Evolutionary conservation across 2,329 filamentous ascomycete species (phyloP), one percentile per base, ranked within the genome.

Genomic region (Colletotrichum phormii): DNA sequence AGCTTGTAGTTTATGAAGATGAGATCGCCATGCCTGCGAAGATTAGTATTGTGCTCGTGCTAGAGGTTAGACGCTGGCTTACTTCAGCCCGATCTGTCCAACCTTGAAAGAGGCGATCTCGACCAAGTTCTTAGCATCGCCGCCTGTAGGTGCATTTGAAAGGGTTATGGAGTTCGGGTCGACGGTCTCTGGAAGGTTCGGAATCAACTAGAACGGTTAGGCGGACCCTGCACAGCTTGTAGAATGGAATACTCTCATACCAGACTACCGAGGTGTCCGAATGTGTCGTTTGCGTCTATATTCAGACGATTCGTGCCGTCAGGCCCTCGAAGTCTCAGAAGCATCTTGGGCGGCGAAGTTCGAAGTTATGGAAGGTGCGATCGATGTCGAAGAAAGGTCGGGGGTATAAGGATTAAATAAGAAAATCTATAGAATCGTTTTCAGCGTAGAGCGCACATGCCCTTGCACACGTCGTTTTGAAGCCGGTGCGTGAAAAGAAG

Each of bases 271-370:
- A 92, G 84, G n/a, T 89, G 84, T 54, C 84, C 86, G 81, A 98
- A 98, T 0, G 92, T 91, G 75, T 94, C 91, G 54, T 89, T 88
- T 63, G 92, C 89, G 77, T 95, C 92, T 77, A 97, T 90, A 64
- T 88, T 94, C 78, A 98, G 87, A 77, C 97, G 93, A 83, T 95
- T 92, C 88, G 97, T 97, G 85, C 97, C 97, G 85, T 98, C 95
- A 75, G 94, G 95, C 81, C 95, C 95, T 79, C 95, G 92, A 77
- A 98, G 94, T 82, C 95, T 91, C 69, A 98, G 87, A 79, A 98
- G 88, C 91, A 98, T 98, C 75, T 80, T 84, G 80, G 80, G 49
- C 26, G 67, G 33, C 35, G 22, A 58, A 24, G 24, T 18, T 24
- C 46, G 66, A 58, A 57, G 26, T 26, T 51, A n/a, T 37, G 54